Evolutionary conservation across 208 protist genomes (phyloP).

Genomic region (Wallacemonas sp.): DNA sequence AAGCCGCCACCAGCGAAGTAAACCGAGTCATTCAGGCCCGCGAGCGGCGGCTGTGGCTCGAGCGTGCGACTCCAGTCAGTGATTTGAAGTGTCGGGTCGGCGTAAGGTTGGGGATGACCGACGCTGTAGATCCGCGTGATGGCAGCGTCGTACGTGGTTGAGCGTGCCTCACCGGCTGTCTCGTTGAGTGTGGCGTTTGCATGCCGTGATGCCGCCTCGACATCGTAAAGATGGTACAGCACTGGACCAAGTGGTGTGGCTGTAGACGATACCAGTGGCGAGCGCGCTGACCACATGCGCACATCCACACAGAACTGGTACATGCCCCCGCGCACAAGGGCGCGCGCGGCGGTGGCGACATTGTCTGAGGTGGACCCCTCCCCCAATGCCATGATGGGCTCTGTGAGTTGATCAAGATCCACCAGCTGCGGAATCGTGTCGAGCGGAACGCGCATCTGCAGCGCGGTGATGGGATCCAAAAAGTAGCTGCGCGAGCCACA

Average conservation of each 20-base stretch:
- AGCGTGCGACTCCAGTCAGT: not conserved
- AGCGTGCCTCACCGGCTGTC: too few relatives aligned
- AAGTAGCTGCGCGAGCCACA: conserved; percentile 44
- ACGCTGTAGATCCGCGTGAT: not conserved
- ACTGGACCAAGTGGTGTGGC: not conserved
- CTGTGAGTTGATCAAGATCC: conserved; percentile 15
- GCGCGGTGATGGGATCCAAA: conserved; percentile 31
- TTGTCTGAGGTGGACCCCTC: not conserved
- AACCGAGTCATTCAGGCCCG: conserved; percentile 9
- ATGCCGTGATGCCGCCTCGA: not conserved
- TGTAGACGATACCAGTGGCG: not conserved
- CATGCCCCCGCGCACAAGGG: not conserved
- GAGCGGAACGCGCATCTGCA: conserved; percentile 40
- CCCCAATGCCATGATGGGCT: not conserved
- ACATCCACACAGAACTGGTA: conserved; percentile 55
- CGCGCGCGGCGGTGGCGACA: conserved; percentile 9
- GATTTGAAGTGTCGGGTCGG: not conserved
- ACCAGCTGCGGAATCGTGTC: conserved; percentile 18
- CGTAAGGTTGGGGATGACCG: not conserved
- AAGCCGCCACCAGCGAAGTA: conserved; percentile 21
- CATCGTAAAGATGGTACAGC: conserved; percentile 7
- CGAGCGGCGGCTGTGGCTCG: not conserved
- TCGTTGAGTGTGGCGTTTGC: not conserved
- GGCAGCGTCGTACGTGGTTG: not conserved
- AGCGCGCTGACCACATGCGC: not conserved